A percentile compares a stretch with the other conserved stretches of the same genome.
These are phyloP conservation scores for Candida rishiriensis DNA, from an alignment of 805 yeast genomes.

Conservation along the genomic window DNA sequence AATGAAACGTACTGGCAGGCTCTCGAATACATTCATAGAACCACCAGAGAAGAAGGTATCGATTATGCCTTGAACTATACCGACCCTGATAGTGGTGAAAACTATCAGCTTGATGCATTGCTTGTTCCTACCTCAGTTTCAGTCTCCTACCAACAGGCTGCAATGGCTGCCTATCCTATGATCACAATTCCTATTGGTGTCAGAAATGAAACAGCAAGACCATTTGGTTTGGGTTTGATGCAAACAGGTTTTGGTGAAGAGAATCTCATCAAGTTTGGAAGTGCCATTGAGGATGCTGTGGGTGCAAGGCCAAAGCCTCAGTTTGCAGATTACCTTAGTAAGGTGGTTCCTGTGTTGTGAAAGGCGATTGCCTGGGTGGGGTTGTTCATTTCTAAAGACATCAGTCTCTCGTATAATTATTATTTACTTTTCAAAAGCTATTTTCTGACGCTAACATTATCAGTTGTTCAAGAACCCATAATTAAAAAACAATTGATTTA, in stretches of 20 bases:
- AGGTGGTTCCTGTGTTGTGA: slow-evolving; percentile 21
- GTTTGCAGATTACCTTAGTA: slow-evolving; percentile 22
- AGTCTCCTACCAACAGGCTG: slow-evolving; percentile 28
- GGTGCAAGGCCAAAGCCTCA: slow-evolving; percentile 17
- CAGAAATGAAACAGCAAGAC: slow-evolving; percentile 19
- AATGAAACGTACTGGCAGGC: slow-evolving; percentile 29
- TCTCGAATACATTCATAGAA: slow-evolving; percentile 24
- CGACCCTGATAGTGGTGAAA: slow-evolving; percentile 22
- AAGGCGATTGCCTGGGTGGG: neutral
- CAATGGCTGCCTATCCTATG: slow-evolving; percentile 29
- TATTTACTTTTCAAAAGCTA: too few relatives aligned
- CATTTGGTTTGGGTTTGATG: slow-evolving; percentile 27
- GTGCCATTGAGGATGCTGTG: slow-evolving; percentile 26
- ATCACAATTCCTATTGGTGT: slow-evolving; percentile 25
- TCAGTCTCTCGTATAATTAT: too few relatives aligned
- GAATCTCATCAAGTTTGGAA: slow-evolving; percentile 24
- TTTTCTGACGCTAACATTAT: too few relatives aligned
- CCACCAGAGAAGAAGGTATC: slow-evolving; percentile 29
- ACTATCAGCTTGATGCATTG: slow-evolving; percentile 23
- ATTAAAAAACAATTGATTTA: too few relatives aligned
- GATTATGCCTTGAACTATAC: slow-evolving; percentile 28
- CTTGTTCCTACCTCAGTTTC: slow-evolving; percentile 20
- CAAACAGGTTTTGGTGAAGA: slow-evolving; percentile 28
- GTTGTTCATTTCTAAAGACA: too few relatives aligned
- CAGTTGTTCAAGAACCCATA: too few relatives aligned